Conservation (phyloP, 345 rosid species). For the Balakata baccata region DNA sequence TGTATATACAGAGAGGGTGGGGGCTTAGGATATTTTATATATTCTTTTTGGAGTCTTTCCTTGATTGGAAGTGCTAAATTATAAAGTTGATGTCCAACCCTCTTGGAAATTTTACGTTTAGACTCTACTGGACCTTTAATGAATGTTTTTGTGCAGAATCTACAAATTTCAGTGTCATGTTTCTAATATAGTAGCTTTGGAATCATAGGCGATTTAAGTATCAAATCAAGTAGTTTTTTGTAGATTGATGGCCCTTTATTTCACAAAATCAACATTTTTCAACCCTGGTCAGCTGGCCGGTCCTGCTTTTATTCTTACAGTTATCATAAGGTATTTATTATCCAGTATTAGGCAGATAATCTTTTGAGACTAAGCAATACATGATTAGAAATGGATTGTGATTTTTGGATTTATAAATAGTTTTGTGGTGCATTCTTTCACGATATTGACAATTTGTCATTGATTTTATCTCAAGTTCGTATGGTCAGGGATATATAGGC, state of each 20-base stretch:
- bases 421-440: not conserved
- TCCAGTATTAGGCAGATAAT: not conserved
- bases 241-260: not conserved
- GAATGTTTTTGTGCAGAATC: not conserved
- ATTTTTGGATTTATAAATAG: not conserved
- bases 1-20: not conserved
- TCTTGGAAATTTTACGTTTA: no score
- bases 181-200: not conserved
- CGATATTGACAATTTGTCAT: not conserved
- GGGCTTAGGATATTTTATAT: not conserved
- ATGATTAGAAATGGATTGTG: not conserved
- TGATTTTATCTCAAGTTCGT: not conserved
- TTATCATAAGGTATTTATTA: not conserved
- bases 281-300: no score
- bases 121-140: no score
- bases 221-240: not conserved
- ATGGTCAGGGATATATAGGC: not conserved
- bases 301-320: not conserved
- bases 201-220: not conserved
- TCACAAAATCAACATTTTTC: no score
- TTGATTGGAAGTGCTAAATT: no score
- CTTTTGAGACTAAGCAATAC: not conserved
- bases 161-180: not conserved
- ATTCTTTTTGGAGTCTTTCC: not conserved
- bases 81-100: no score